These are phyloP conservation scores for Plantago major DNA, from an alignment of 257 asterid genomes.

Conservation along the genomic window DNA sequence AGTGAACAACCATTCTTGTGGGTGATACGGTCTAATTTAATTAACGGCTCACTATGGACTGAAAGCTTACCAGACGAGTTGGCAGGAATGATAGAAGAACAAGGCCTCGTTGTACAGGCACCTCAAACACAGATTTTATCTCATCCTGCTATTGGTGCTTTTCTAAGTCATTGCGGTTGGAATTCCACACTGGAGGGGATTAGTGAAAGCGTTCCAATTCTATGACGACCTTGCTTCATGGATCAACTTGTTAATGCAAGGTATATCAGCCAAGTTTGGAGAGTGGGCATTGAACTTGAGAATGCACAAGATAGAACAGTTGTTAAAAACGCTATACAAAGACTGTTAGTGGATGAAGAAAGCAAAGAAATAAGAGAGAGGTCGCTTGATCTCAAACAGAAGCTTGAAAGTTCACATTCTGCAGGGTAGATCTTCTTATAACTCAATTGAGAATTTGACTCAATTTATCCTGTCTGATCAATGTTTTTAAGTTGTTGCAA, in stretches of 20 bases:
- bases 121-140: conserved; percentile 37
- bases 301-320: conserved; percentile 13
- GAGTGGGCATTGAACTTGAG: conserved; percentile 29
- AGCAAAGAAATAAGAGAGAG: conserved; percentile 29
- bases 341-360: conserved; percentile 24
- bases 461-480: background rate
- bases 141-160: conserved; percentile 32
- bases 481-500: no score
- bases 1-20: conserved; percentile 37
- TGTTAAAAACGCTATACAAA: conserved; percentile 24
- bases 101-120: conserved; percentile 35
- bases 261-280: conserved; percentile 30
- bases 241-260: conserved; percentile 34
- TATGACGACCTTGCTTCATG: conserved; percentile 24
- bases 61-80: conserved; percentile 19
- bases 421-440: no score
- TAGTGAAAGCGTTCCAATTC: conserved; percentile 28
- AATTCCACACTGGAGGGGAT: conserved; percentile 11
- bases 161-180: conserved; percentile 45
- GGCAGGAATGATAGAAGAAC: background rate
- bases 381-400: conserved; percentile 12
- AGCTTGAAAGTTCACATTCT: no score
- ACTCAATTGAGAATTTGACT: background rate
- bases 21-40: conserved; percentile 31
- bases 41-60: conserved; percentile 16